These are phyloP conservation scores for Cystoisospora suis DNA, from an alignment of 169 alveolate genomes.

Conservation along the genomic window DNA sequence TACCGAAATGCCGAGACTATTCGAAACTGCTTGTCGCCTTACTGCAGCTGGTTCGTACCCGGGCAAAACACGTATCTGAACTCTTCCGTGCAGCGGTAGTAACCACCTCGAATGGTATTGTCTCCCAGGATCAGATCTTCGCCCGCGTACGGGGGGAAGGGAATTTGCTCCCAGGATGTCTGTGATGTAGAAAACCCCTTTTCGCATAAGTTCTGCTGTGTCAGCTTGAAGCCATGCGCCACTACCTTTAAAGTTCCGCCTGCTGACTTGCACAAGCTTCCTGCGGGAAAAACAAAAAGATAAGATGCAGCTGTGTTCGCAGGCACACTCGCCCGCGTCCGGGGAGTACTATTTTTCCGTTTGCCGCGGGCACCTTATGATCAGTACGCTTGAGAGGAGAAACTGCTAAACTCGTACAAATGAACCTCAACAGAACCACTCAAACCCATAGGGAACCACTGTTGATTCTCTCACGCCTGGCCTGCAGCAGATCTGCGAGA, in stretches of 20 bases:
- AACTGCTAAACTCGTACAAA: too few species aligned
- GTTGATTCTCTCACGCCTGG: too few species aligned
- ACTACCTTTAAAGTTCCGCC: neutral
- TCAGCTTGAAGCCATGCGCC: neutral
- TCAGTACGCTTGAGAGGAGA: too few species aligned
- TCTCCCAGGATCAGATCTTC: neutral
- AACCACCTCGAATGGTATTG: neutral
- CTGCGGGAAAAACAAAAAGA: neutral
- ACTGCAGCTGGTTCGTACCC: neutral
- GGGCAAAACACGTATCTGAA: constrained; percentile 9
- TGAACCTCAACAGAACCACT: too few species aligned
- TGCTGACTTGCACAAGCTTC: neutral
- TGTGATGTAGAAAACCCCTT: neutral
- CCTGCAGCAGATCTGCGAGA: too few species aligned
- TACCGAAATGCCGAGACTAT: neutral
- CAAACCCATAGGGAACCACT: too few species aligned
- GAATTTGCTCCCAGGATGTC: neutral
- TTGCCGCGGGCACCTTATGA: too few species aligned
- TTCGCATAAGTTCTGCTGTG: neutral
- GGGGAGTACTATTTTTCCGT: too few species aligned
- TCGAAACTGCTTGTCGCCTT: neutral
- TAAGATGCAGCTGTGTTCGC: too few species aligned
- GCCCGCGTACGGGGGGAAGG: constrained; percentile 11
- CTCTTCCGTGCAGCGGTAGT: neutral
- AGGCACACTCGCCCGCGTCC: too few species aligned